A percentile compares a stretch with the other conserved stretches of the same genome.
Conservation (phyloP, 768 basidiomycete species). For the Mycena epipterygia region DNA sequence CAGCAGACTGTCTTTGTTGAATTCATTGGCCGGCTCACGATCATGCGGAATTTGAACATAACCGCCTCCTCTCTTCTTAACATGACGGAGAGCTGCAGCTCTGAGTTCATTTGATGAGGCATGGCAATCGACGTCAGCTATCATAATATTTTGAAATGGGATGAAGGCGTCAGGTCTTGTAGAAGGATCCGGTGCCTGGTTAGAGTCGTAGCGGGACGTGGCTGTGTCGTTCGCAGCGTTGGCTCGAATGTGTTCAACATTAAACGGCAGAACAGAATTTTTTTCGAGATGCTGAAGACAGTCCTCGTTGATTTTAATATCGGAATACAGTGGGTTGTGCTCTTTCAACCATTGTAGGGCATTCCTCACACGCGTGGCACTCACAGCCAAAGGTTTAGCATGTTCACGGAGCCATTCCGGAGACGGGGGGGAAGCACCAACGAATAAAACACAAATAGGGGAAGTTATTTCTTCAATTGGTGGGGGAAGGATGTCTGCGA, state of each 20-base stretch:
- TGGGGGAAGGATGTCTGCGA: conserved; percentile 3
- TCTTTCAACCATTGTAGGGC: conserved; percentile 16
- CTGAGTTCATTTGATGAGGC: conserved; percentile 36
- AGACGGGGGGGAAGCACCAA: conserved; percentile 3
- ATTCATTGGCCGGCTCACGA: conserved; percentile 36
- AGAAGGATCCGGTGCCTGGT: not conserved
- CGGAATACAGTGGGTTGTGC: conserved; percentile 21
- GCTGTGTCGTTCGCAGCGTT: conserved; percentile 1
- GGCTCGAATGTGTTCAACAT: conserved; percentile 1
- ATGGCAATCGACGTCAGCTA: conserved; percentile 40
- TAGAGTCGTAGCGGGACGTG: conserved; percentile 2
- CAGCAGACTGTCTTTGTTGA: conserved; percentile 34
- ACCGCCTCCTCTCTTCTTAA: conserved; percentile 35
- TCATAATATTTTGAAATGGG: conserved; percentile 22
- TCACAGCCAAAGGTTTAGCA: conserved; percentile 20
- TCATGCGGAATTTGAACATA: conserved; percentile 39
- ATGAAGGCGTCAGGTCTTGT: not conserved
- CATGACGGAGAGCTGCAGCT: conserved; percentile 41
- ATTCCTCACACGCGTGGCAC: conserved; percentile 3
- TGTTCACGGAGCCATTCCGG: conserved; percentile 21
- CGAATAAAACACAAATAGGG: conserved; percentile 12
- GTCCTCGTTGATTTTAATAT: conserved; percentile 13
- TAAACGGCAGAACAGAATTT: conserved; percentile 19
- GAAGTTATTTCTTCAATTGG: conserved; percentile 5
- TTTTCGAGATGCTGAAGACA: not conserved